A percentile compares a stretch with the other conserved stretches of the same genome.
Conservation (phyloP, 257 asterid genomes). For the Mentha longifolia region DNA sequence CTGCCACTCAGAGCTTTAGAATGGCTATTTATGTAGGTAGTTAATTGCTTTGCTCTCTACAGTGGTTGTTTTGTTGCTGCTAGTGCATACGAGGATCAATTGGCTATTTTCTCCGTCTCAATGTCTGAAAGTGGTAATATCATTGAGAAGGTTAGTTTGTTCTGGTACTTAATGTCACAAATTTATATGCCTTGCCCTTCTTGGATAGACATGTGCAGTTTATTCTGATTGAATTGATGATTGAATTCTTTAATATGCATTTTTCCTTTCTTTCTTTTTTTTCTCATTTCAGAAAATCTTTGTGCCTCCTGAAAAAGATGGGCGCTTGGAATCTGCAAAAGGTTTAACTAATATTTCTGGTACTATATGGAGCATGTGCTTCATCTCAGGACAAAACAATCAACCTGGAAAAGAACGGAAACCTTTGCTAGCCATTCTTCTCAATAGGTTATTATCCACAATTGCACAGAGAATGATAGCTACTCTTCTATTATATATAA, state of each 20-base stretch:
- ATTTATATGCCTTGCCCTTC: conserved; percentile 19
- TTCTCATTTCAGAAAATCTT: conserved; percentile 57
- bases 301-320: conserved; percentile 75
- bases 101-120: conserved; percentile 80
- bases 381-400: conserved; percentile 65
- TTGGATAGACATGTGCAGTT: conserved; percentile 24
- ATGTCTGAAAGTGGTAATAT: conserved; percentile 64
- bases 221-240: conserved; percentile 23
- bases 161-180: conserved; percentile 15
- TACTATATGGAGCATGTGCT: conserved; percentile 99
- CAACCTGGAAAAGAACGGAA: conserved; percentile 55
- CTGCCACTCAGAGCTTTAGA: conserved; percentile 46
- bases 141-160: conserved; percentile 69
- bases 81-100: conserved; percentile 85
- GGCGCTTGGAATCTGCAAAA: conserved; percentile 49
- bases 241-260: conserved; percentile 30
- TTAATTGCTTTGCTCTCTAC: conserved; percentile 57
- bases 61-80: conserved; percentile 96
- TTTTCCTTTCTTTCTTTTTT: conserved; percentile 33
- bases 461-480: conserved; percentile 28
- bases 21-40: conserved; percentile 47
- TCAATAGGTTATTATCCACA: conserved; percentile 68
- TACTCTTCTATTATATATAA: conserved; percentile 22
- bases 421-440: conserved; percentile 83
- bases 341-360: conserved; percentile 72